Evolutionary conservation across 1,139 yeast genomes (phyloP).

Genomic region (Debaryomyces sp.): DNA sequence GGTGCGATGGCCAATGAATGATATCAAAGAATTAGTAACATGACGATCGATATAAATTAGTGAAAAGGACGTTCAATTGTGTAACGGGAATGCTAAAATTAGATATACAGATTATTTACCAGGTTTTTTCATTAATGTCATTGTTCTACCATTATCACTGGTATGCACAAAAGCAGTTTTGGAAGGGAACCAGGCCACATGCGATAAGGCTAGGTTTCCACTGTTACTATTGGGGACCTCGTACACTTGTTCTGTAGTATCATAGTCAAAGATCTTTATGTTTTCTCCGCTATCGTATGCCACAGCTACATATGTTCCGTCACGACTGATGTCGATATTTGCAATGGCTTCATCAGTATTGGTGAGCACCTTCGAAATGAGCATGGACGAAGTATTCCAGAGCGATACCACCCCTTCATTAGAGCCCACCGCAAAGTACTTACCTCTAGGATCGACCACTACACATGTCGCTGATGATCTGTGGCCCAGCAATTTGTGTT

Average conservation of each 20-base stretch:
- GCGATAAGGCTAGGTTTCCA: slow-evolving; percentile 37
- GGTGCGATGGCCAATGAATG: background rate
- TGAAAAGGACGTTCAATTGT: background rate
- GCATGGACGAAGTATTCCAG: slow-evolving; percentile 56
- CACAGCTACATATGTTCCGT: slow-evolving; percentile 49
- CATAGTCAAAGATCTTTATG: slow-evolving; percentile 42
- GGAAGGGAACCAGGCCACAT: slow-evolving; percentile 46
- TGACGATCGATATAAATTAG: background rate
- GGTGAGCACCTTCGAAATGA: slow-evolving; percentile 45
- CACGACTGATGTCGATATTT: slow-evolving; percentile 44
- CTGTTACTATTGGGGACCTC: slow-evolving; percentile 41
- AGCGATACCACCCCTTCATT: slow-evolving; percentile 70
- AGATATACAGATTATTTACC: slow-evolving; percentile 10
- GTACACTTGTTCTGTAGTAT: slow-evolving; percentile 29
- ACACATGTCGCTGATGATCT: slow-evolving; percentile 55
- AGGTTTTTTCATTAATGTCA: slow-evolving; percentile 25
- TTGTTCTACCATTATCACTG: slow-evolving; percentile 37
- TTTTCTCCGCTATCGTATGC: slow-evolving; percentile 46
- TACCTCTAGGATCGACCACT: slow-evolving; percentile 61
- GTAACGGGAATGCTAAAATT: background rate
- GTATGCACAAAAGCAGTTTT: slow-evolving; percentile 38
- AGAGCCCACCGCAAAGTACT: slow-evolving; percentile 60
- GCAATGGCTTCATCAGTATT: slow-evolving; percentile 54
- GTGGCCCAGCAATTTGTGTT: slow-evolving; percentile 47
- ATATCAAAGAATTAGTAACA: background rate